Conservation (phyloP, 495 filamentous ascomycete species). For the Penicillium canescens region DNA sequence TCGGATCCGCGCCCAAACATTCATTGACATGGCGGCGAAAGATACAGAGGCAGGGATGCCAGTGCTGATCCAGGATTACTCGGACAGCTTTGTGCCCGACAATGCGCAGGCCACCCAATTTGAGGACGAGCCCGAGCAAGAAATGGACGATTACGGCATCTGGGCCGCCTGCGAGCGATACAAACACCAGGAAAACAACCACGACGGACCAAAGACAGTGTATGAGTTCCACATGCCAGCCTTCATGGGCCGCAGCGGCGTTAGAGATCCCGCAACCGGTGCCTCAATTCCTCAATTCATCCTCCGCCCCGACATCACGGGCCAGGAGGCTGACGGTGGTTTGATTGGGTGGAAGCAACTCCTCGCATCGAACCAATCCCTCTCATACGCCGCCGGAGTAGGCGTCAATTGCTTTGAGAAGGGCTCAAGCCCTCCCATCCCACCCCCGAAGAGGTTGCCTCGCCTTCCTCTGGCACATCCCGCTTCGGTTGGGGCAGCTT, state of each 20-base stretch:
- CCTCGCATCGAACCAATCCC: constrained; percentile 42
- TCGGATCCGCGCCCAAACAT: constrained; percentile 49
- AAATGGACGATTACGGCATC: constrained; percentile 39
- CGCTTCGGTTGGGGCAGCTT: constrained; percentile 44
- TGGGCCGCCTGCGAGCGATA: constrained; percentile 32
- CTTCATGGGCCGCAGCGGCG: constrained; percentile 44
- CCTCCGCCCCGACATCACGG: constrained; percentile 45
- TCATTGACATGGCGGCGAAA: constrained; percentile 50
- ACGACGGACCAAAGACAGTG: constrained; percentile 40
- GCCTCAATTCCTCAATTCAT: constrained; percentile 43
- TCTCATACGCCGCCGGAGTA: constrained; percentile 41
- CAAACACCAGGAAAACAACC: constrained; percentile 19
- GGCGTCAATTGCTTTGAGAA: constrained; percentile 42
- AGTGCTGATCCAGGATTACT: constrained; percentile 46
- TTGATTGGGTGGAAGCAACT: constrained; percentile 49
- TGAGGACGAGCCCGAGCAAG: constrained; percentile 37
- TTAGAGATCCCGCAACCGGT: constrained; percentile 26
- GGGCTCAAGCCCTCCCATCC: constrained; percentile 17
- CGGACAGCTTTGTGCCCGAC: constrained; percentile 42
- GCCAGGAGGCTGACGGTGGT: constrained; percentile 46
- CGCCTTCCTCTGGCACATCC: constrained; percentile 36
- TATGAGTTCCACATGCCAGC: constrained; percentile 47
- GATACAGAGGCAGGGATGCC: constrained; percentile 44
- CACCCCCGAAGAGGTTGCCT: constrained; percentile 34
- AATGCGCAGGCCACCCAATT: constrained; percentile 30